phyloP scores from a whole-genome alignment of 2,329 filamentous ascomycete genomes.

The Sporothrix brasiliensis region DNA sequence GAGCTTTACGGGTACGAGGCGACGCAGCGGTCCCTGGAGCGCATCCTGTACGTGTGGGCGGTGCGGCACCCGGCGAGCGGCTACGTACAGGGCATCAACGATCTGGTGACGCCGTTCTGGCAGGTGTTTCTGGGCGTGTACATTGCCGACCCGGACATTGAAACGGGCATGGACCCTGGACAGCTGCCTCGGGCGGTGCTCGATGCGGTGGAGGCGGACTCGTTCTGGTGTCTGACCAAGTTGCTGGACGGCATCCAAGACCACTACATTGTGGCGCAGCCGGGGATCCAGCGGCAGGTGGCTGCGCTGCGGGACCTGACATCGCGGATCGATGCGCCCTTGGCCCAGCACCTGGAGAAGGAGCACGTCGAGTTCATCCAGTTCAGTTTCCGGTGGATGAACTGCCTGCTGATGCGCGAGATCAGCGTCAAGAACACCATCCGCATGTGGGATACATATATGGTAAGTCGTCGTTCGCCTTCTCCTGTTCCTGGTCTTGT shows the following conservation, averaged over 20 bases:
- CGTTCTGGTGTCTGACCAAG: slow-evolving; percentile 98
- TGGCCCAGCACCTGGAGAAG: slow-evolving; percentile 85
- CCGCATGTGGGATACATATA: slow-evolving; percentile 99
- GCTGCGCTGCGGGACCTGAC: slow-evolving; percentile 86
- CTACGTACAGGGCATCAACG: slow-evolving; percentile 98
- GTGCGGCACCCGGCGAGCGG: slow-evolving; percentile 96
- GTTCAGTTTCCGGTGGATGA: slow-evolving; percentile 99
- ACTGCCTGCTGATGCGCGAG: slow-evolving; percentile 96
- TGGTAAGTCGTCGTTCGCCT: slow-evolving; percentile 58
- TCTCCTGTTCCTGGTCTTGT: not conserved
- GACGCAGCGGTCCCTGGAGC: slow-evolving; percentile 89
- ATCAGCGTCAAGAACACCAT: slow-evolving; percentile 96
- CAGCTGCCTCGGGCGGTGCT: slow-evolving; percentile 87
- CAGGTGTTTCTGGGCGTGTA: slow-evolving; percentile 95
- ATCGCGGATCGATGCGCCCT: slow-evolving; percentile 77
- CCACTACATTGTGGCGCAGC: slow-evolving; percentile 97
- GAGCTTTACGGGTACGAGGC: slow-evolving; percentile 95
- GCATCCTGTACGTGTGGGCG: slow-evolving; percentile 96
- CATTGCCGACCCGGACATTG: slow-evolving; percentile 90
- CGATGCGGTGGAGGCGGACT: slow-evolving; percentile 95
- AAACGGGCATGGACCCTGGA: slow-evolving; percentile 94
- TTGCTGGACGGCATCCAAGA: slow-evolving; percentile 98
- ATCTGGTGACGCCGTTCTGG: slow-evolving; percentile 96
- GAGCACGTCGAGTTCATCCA: slow-evolving; percentile 98
- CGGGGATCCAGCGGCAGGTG: slow-evolving; percentile 94